These are phyloP conservation scores for Lasiodiplodia hormozganensis DNA, from an alignment of 2,329 filamentous ascomycete species.

Conservation along the genomic window DNA sequence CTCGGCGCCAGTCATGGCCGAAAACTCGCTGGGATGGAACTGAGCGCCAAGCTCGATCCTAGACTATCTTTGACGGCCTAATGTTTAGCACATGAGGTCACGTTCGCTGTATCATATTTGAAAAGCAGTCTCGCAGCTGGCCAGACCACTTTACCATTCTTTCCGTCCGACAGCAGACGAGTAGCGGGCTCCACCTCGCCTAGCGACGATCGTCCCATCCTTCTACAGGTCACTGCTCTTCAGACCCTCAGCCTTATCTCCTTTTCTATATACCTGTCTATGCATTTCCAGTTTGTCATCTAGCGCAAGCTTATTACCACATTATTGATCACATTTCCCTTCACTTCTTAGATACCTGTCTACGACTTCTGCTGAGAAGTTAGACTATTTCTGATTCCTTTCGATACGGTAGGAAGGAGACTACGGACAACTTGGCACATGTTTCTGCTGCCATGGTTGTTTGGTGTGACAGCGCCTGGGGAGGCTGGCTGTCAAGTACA, in stretches of 20 bases:
- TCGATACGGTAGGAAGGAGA: slow-evolving; percentile 17
- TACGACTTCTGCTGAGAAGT: slow-evolving; percentile 35
- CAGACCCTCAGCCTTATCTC: slow-evolving; percentile 33
- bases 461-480: slow-evolving; percentile 24
- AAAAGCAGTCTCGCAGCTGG: slow-evolving; percentile 24
- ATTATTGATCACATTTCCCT: slow-evolving; percentile 38
- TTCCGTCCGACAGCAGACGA: slow-evolving; percentile 10
- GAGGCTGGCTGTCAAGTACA: slow-evolving; percentile 27
- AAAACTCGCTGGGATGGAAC: slow-evolving; percentile 97
- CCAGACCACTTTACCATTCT: slow-evolving; percentile 26
- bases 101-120: slow-evolving; percentile 42
- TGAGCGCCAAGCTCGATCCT: slow-evolving; percentile 53
- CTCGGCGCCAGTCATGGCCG: slow-evolving; percentile 86
- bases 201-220: slow-evolving; percentile 27
- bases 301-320: slow-evolving; percentile 37
- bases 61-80: slow-evolving; percentile 22
- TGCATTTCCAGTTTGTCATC: slow-evolving; percentile 35
- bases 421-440: slow-evolving; percentile 14
- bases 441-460: slow-evolving; percentile 2
- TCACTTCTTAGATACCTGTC: slow-evolving; percentile 53
- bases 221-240: slow-evolving; percentile 24
- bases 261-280: slow-evolving; percentile 48
- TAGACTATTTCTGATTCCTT: slow-evolving; percentile 29
- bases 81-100: slow-evolving; percentile 31
- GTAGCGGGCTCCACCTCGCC: not conserved